A percentile compares a stretch with the other conserved stretches of the same genome.
phyloP scores from a whole-genome alignment of 148 eudicot genomes.

The Rhododendron griersonianum region DNA sequence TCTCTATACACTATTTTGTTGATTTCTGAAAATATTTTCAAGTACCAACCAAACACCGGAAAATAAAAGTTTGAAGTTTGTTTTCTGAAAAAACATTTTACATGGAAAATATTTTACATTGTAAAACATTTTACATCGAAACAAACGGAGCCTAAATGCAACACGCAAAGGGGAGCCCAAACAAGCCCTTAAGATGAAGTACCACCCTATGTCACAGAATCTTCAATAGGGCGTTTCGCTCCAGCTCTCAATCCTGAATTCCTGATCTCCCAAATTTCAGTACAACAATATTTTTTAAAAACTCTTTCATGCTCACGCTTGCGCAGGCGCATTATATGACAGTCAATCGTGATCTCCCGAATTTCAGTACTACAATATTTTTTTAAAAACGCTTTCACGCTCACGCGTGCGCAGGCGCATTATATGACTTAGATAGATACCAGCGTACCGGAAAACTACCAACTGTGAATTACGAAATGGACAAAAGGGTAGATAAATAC shows the following conservation, averaged over 20 bases:
- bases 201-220: not conserved
- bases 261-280: not conserved
- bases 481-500: not conserved
- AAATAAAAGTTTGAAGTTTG: too few species aligned
- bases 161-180: not conserved
- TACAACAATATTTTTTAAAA: too few species aligned
- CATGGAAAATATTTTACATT: too few species aligned
- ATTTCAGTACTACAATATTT: not conserved
- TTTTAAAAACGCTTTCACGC: not conserved
- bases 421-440: fast-evolving
- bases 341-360: not conserved
- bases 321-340: not conserved
- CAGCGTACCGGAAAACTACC: not conserved
- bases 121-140: too few species aligned
- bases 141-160: too few species aligned
- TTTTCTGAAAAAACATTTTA: too few species aligned
- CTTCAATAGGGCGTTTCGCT: not conserved
- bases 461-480: not conserved
- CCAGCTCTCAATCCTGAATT: not conserved
- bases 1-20: too few species aligned
- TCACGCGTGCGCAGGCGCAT: not conserved
- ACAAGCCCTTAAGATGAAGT: not conserved
- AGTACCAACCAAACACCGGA: too few species aligned
- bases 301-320: not conserved
- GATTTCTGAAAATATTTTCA: too few species aligned